Percentiles rank a stretch among this genome's conserved stretches.
Evolutionary conservation across 805 yeast genomes (phyloP).

Genomic region (Wickerhamomyces sydowiorum): DNA sequence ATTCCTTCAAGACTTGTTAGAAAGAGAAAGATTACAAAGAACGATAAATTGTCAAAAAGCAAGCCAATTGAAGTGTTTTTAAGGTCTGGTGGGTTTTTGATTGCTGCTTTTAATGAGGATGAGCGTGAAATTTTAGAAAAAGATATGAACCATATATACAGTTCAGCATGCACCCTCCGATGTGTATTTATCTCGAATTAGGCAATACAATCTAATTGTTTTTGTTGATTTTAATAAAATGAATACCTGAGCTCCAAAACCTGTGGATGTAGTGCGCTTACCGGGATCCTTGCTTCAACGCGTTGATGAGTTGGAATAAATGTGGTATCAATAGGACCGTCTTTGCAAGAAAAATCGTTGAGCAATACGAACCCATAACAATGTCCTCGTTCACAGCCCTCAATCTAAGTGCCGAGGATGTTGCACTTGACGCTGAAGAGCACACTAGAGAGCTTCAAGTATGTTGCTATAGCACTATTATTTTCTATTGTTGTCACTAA

Average conservation of each 20-base stretch:
- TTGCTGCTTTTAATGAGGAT: conserved; percentile 37
- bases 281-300: too few species aligned
- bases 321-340: too few species aligned
- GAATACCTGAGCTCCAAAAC: too few species aligned
- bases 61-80: conserved; percentile 36
- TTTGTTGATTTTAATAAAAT: too few species aligned
- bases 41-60: conserved; percentile 4
- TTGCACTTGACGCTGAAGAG: conserved; percentile 67
- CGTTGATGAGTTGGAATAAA: too few species aligned
- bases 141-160: conserved; percentile 39
- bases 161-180: conserved; percentile 41
- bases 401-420: conserved; percentile 69
- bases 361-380: too few species aligned
- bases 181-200: conserved; percentile 31
- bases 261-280: too few species aligned
- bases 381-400: conserved; percentile 60
- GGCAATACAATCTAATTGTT: too few species aligned
- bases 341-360: too few species aligned
- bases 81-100: conserved; percentile 47
- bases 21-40: conserved; percentile 21
- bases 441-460: conserved; percentile 87
- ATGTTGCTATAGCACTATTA: conserved; percentile 5
- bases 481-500: neutral
- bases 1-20: conserved; percentile 39
- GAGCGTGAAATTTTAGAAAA: conserved; percentile 26